Evolutionary conservation across 2,329 filamentous ascomycete genomes (phyloP), one percentile per base, ranked within the genome.

Genomic region (Dactylellina leptospora): DNA sequence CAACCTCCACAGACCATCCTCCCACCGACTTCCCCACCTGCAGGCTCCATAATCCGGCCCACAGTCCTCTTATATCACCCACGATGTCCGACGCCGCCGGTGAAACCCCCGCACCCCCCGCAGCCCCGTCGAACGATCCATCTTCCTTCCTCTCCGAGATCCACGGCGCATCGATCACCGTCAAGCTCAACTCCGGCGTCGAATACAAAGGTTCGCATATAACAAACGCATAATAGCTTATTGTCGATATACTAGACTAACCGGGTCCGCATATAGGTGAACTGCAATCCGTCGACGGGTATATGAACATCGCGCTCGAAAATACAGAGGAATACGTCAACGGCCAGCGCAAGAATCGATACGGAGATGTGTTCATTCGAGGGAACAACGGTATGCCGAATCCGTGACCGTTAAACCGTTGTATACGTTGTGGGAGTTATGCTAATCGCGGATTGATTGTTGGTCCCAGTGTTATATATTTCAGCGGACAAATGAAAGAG

Each of bases 281-380:
- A 80, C 85, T 97, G 36, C 93, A 97, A 80, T 96, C 93, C 0
- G 93, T 99, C 53, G 95, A 99, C 80, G 95, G 95, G 56, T 99
- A 97, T 82, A 99, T 99, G 95, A 99, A 99, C 82, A 97, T 99
- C 79, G 93, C 95, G 10, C 86, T 99, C 27, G 95, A 99, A 81
- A 95, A 96, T 82, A 96, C 92, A 18, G 89, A 91, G 75, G 95
- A 99, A 82, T 92, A 89, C 77, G 90, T 97, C 76, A 84, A 88
- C 75, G 87, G 87, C 27, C 84, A 85, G 75, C 78, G 86, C 64
- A 82, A 84, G 73, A 81, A 86, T 72, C 85, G 82, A 71, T 90
- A 88, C 78, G 87, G 87, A 0, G 87, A 90, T 81, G 86, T 87
- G 3, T 90, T 90, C 77, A 85, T 90, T 30, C 83, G 87, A 76